Base-by-base conservation (phyloP, 192 early-diverging fungal genomes). In the Coemansia sp. region DNA sequence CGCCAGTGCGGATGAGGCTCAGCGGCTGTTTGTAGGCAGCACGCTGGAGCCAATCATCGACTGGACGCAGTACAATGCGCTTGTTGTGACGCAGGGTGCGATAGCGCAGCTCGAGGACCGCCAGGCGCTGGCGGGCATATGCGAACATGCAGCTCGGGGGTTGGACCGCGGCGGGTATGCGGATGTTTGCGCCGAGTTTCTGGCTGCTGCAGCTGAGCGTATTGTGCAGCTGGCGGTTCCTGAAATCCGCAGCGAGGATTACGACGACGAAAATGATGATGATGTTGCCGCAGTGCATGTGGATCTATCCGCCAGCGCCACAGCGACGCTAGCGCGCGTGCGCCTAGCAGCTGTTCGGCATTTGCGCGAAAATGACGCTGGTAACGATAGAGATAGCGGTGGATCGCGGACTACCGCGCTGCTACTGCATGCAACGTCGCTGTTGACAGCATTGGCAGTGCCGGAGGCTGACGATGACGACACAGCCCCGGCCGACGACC, bases 141-240 rank as follows among this genome's bases (percentile, higher is more conserved):
- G 60, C 1, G 53, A 69, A 14, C 39, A 20, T 3, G 66, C 73
- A 2, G 58, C 54, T 1, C 11, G 27, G 19, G 34, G 29, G 21
- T 41, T 75, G 21, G 22, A 30, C 2, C 31, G 17, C 11, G 40
- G 22, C 3, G 22, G 15, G 8, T 58, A 63, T 26, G 20, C 51
- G 22, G 27, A 19, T 20, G 36, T 58, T 2, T 65, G 58, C 15
- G 62, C 66, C 6, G 72, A 69, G 39, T 48, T 75, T 21, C 10
- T 69, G 21, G 60, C 64, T 10, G 58, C 45, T 3, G 55, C 62
- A 8, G 32, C 53, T 9, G 72, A 75, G 48, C 61, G 62, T 1
- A 41, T 69, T 4, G 29, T 75, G 5, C 53, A 65, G 4, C 52
- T 75, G 9, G 66, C 72, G 8, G 20, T 43, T 8, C 41, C 41